Conservation (phyloP, 1,284 basidiomycete species). For the Tylopilus sp. region DNA sequence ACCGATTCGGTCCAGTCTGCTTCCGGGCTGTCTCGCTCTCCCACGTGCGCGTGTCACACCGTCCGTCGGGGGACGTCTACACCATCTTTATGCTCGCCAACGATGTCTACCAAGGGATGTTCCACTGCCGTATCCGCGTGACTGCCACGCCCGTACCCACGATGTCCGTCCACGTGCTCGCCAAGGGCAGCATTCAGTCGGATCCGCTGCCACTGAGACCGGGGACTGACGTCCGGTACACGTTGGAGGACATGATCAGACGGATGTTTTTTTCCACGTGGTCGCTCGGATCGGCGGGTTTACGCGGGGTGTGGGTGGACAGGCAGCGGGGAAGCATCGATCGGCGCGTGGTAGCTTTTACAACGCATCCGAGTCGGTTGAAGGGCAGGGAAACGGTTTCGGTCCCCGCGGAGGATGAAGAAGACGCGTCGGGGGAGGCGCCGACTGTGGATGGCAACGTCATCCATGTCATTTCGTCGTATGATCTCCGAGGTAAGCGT, state of each 20-base stretch:
- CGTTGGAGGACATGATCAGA: slow-evolving; percentile 6
- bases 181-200: slow-evolving; percentile 30
- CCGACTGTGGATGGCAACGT: slow-evolving; percentile 36
- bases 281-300: slow-evolving; percentile 44
- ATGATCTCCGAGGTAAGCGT: slow-evolving; percentile 50
- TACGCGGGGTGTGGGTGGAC: slow-evolving; percentile 53
- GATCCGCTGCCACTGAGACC: background rate
- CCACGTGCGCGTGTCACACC: slow-evolving; percentile 18
- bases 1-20: slow-evolving; percentile 38
- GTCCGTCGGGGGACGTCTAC: slow-evolving; percentile 15
- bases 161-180: slow-evolving; percentile 35
- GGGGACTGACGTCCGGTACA: background rate
- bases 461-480: slow-evolving; percentile 44
- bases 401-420: background rate
- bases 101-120: slow-evolving; percentile 54
- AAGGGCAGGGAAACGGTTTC: background rate
- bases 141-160: slow-evolving; percentile 18
- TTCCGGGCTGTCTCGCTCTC: slow-evolving; percentile 48
- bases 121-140: slow-evolving; percentile 44
- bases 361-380: slow-evolving; percentile 17
- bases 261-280: slow-evolving; percentile 48
- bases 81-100: slow-evolving; percentile 46
- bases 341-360: slow-evolving; percentile 28
- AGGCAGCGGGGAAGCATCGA: slow-evolving; percentile 40
- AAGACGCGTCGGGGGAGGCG: background rate